Evolutionary conservation across 176 grass and related monocot genomes (phyloP).

Genomic region (Cenchrus fungigraminus): DNA sequence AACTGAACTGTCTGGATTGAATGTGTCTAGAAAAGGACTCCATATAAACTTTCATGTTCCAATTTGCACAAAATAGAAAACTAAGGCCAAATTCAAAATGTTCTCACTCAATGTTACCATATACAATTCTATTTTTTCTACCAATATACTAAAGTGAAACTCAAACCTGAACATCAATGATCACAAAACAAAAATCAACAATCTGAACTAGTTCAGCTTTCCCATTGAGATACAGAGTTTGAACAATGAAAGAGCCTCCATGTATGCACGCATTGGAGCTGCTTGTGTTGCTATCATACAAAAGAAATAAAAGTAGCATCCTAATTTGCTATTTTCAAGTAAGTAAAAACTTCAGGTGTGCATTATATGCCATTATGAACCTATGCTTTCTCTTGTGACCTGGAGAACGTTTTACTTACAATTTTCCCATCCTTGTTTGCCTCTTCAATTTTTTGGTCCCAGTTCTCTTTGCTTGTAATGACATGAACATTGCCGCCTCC

Average conservation of each 20-base stretch:
- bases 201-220: background rate
- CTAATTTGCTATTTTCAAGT: background rate
- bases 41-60: no score
- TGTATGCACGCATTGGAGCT: background rate
- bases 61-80: background rate
- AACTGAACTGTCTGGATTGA: background rate
- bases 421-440: slow-evolving; percentile 84
- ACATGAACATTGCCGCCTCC: slow-evolving; percentile 83
- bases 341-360: background rate
- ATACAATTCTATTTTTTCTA: background rate
- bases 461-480: slow-evolving; percentile 80
- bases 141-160: background rate
- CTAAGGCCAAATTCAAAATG: background rate
- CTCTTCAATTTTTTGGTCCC: slow-evolving; percentile 80
- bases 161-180: background rate
- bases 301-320: background rate
- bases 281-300: background rate
- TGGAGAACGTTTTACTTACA: slow-evolving; percentile 44
- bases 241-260: background rate
- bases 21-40: background rate
- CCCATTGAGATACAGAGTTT: background rate
- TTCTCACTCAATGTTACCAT: background rate
- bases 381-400: background rate
- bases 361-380: background rate
- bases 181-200: background rate